Evolutionary conservation across 768 basidiomycete species (phyloP).

Genomic region (Tricholoma saponaceum): DNA sequence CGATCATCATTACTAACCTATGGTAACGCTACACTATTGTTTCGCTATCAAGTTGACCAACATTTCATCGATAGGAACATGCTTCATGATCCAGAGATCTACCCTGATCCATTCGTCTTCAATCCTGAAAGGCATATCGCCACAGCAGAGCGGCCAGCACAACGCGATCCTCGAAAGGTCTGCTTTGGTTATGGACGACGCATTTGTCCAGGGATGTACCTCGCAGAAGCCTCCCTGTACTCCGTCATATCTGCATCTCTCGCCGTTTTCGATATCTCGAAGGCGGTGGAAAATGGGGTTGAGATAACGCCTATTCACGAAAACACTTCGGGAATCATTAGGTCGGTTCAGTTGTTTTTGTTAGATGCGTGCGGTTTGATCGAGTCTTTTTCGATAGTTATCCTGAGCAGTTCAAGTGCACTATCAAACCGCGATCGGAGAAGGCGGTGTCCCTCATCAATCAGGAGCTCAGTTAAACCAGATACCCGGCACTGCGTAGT

Average conservation of each 20-base stretch:
- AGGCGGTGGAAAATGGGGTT: constrained; percentile 39
- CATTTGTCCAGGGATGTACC: constrained; percentile 43
- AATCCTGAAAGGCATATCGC: constrained; percentile 42
- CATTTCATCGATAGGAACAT: constrained; percentile 37
- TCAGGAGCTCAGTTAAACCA: constrained; percentile 9
- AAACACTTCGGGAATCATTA: constrained; percentile 41
- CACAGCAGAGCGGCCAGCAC: constrained; percentile 20
- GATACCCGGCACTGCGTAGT: no score
- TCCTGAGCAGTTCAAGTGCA: constrained; percentile 31
- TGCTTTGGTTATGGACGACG: constrained; percentile 49
- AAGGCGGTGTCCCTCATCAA: constrained; percentile 25
- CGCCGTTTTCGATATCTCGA: constrained; percentile 45
- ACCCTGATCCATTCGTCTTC: constrained; percentile 47
- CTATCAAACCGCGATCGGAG: constrained; percentile 28
- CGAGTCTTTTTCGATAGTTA: constrained; percentile 17
- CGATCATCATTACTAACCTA: constrained; percentile 42
- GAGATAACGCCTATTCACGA: constrained; percentile 41
- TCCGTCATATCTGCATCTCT: constrained; percentile 39
- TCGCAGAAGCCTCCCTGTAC: constrained; percentile 50
- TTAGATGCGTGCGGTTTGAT: background rate
- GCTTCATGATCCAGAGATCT: constrained; percentile 43
- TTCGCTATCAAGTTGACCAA: background rate
- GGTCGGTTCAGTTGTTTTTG: constrained; percentile 30
- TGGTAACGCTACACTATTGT: constrained; percentile 26
- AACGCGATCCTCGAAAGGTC: constrained; percentile 19